phyloP scores from a whole-genome alignment of 306 rosid species.

The Quercus gilva region DNA sequence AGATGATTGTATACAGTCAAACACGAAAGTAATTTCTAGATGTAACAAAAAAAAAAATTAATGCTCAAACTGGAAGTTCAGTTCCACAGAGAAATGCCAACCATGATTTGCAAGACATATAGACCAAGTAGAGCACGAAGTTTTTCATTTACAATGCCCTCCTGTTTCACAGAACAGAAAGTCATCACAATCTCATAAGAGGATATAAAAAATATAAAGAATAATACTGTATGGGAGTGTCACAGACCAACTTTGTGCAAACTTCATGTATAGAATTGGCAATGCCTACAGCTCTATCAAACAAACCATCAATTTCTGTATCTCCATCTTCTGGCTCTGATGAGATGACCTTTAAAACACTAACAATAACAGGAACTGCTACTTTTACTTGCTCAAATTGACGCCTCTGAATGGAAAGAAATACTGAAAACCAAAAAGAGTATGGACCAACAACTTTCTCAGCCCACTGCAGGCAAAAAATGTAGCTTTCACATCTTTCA shows the following conservation, averaged over 20 bases:
- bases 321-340: slow-evolving; percentile 47
- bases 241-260: slow-evolving; percentile 64
- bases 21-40: background rate
- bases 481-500: slow-evolving; percentile 20
- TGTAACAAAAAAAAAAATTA: background rate
- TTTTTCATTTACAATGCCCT: slow-evolving; percentile 47
- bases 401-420: slow-evolving; percentile 70
- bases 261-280: slow-evolving; percentile 65
- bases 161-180: slow-evolving; percentile 42
- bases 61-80: slow-evolving; percentile 4
- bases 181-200: slow-evolving; percentile 10
- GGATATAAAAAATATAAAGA: slow-evolving; percentile 17
- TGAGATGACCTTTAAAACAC: slow-evolving; percentile 57
- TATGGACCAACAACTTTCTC: slow-evolving; percentile 9
- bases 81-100: slow-evolving; percentile 22
- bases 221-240: slow-evolving; percentile 19
- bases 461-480: slow-evolving; percentile 8
- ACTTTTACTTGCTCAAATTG: slow-evolving; percentile 75
- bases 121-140: slow-evolving; percentile 71
- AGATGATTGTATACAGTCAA: background rate
- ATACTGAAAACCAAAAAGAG: slow-evolving; percentile 51
- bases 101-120: slow-evolving; percentile 74
- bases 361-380: slow-evolving; percentile 63
- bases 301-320: slow-evolving; percentile 41
- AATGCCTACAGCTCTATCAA: slow-evolving; percentile 53